These are phyloP conservation scores for Mycena amicta DNA, from an alignment of 768 basidiomycete genomes.

Conservation along the genomic window DNA sequence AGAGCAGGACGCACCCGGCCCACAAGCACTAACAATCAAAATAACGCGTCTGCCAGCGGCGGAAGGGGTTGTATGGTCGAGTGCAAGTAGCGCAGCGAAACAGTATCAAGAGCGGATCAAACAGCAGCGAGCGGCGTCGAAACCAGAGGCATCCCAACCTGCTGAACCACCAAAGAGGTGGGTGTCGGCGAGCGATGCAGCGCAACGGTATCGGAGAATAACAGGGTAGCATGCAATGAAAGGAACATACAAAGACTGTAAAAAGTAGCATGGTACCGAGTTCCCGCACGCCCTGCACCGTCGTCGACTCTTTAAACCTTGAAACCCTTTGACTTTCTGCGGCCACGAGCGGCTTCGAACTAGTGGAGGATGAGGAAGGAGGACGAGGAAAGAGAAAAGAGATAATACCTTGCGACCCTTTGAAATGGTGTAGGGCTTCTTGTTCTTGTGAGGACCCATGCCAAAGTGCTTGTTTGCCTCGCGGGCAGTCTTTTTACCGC, in stretches of 20 bases:
- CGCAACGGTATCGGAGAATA: slow-evolving; percentile 9
- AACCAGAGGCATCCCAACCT: slow-evolving; percentile 7
- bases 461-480: slow-evolving; percentile 99
- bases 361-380: slow-evolving; percentile 33
- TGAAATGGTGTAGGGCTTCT: slow-evolving; percentile 94
- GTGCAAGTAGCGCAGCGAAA: slow-evolving; percentile 17
- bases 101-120: slow-evolving; percentile 7
- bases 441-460: slow-evolving; percentile 97
- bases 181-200: slow-evolving; percentile 21
- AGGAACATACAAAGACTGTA: slow-evolving; percentile 20
- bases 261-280: slow-evolving; percentile 26
- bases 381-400: no score
- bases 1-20: not conserved
- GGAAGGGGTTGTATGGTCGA: slow-evolving; percentile 15
- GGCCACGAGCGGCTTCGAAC: slow-evolving; percentile 98
- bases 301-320: slow-evolving; percentile 69
- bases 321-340: slow-evolving; percentile 97
- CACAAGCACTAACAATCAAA: not conserved
- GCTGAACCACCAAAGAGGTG: slow-evolving; percentile 11
- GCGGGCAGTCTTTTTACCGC: slow-evolving; percentile 90
- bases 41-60: not conserved
- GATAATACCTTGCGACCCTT: slow-evolving; percentile 87
- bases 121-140: slow-evolving; percentile 10
- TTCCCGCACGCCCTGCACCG: slow-evolving; percentile 29
- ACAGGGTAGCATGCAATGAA: slow-evolving; percentile 4